Conservation (phyloP, 441 rosid genomes). For the Erysimum cheiri region DNA sequence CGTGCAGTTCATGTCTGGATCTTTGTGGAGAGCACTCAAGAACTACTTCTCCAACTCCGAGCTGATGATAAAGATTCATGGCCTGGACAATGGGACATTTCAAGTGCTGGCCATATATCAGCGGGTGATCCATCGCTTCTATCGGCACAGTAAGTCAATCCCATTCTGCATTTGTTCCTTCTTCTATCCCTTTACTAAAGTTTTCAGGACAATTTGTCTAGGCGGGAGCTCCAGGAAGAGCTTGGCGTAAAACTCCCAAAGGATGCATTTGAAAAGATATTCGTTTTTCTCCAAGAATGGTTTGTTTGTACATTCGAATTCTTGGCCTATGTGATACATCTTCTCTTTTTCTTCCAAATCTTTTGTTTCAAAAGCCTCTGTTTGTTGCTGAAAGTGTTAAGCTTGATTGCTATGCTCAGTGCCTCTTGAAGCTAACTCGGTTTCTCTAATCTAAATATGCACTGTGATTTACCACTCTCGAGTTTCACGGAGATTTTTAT, state of each 20-base stretch:
- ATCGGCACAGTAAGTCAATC: slow-evolving; percentile 64
- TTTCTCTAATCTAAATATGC: background rate
- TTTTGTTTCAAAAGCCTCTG: slow-evolving; percentile 8
- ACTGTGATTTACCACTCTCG: background rate
- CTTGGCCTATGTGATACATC: background rate
- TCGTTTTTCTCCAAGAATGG: slow-evolving; percentile 80
- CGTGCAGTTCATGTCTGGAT: slow-evolving; percentile 90
- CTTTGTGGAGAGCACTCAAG: slow-evolving; percentile 76
- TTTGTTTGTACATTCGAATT: slow-evolving; percentile 50
- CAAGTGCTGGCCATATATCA: slow-evolving; percentile 92
- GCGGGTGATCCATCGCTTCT: slow-evolving; percentile 83
- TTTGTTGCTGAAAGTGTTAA: slow-evolving; percentile 11
- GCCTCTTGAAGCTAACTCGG: slow-evolving; percentile 18
- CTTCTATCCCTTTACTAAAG: background rate
- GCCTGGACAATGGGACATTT: slow-evolving; percentile 90
- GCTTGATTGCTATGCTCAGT: slow-evolving; percentile 16
- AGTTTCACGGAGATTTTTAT: slow-evolving; percentile 16
- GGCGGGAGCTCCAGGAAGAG: slow-evolving; percentile 96
- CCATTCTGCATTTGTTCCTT: slow-evolving; percentile 13
- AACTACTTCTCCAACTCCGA: slow-evolving; percentile 77
- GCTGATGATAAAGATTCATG: slow-evolving; percentile 83
- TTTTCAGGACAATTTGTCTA: slow-evolving; percentile 20
- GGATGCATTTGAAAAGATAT: slow-evolving; percentile 89
- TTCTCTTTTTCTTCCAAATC: slow-evolving; percentile 2
- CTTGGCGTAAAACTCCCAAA: slow-evolving; percentile 78